Base-by-base conservation (phyloP, 176 grass and related monocot genomes). In the Aegilops tauschii region DNA sequence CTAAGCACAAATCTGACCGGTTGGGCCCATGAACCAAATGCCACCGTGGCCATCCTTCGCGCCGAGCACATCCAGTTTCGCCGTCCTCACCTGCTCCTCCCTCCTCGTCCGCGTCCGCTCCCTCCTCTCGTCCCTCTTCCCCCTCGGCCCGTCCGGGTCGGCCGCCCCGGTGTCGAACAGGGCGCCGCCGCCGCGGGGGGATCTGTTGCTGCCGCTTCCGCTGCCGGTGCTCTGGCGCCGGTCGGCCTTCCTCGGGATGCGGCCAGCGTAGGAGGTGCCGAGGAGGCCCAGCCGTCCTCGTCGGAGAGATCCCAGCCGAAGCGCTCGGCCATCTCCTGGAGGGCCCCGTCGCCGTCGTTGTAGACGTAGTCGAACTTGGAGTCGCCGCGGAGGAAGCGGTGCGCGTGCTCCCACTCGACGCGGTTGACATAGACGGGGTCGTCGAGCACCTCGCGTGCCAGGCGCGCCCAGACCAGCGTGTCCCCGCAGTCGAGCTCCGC, bases 341-440 rank as follows among this genome's bases (percentile, higher is more conserved):
- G 86, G 5, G 82, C 84, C 8, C 80, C 75, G 36, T 91, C 80
- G 28, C 80, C 61, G 28, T 76, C 80, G 29, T 34, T 68, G 67
- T 87, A 88, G 45, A 40, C 75, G 59, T 64, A 85, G 81, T 87
- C 81, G 61, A 78, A 89, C 20, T 64, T 61, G 18, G 80, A 12
- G 40, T 95, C 90, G 45, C 90, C 93, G 64, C 78, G 77, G 70
- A 92, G 86, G 88, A 95, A 87, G 16, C 64, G 77, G 77, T 89
- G 88, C 27, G 73, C 86, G 65, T 90, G 83, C 77, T 95, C 93
- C 93, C 88, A 93, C 90, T 95, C 88, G 18, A 87, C 25, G 86
- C 86, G 88, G 73, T 93, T 86, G 9, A 52, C 27, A 83, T 95
- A 93, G 20, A 93, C 32, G 5, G 84, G 88, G 72, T 93, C 90